Percentiles rank a stretch among this genome's conserved stretches.
These are phyloP conservation scores for Candida taoyuanica DNA, from an alignment of 805 yeast species.

Conservation along the genomic window DNA sequence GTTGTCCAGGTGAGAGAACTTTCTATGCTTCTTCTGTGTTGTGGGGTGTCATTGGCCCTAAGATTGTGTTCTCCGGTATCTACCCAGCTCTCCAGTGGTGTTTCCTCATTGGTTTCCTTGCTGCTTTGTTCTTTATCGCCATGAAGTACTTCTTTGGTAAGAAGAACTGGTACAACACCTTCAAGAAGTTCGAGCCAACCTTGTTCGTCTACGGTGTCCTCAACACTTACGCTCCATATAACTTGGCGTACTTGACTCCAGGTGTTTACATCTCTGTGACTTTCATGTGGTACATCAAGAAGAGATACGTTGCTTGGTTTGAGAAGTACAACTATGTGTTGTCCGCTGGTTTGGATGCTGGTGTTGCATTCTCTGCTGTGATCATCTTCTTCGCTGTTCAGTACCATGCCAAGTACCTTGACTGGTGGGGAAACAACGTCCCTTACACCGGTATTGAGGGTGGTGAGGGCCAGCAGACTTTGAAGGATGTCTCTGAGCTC, in stretches of 20 bases:
- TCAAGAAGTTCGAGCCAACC: slow-evolving; percentile 40
- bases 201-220: slow-evolving; percentile 47
- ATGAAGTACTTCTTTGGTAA: slow-evolving; percentile 25
- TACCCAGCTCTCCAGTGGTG: slow-evolving; percentile 63
- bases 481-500: slow-evolving; percentile 11
- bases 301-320: slow-evolving; percentile 50
- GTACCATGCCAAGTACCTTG: slow-evolving; percentile 37
- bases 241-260: slow-evolving; percentile 35
- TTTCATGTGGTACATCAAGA: slow-evolving; percentile 40
- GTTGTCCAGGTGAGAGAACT: slow-evolving; percentile 37
- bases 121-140: slow-evolving; percentile 29
- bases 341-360: slow-evolving; percentile 54
- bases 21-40: slow-evolving; percentile 38
- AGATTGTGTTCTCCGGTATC: slow-evolving; percentile 48
- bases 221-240: slow-evolving; percentile 45
- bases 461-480: slow-evolving; percentile 24
- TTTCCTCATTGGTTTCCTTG: slow-evolving; percentile 50
- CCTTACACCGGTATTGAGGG: slow-evolving; percentile 35
- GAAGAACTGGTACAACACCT: slow-evolving; percentile 5
- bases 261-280: slow-evolving; percentile 29
- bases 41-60: slow-evolving; percentile 55
- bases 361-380: slow-evolving; percentile 53
- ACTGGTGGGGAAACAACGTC: slow-evolving; percentile 68
- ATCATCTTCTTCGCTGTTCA: slow-evolving; percentile 48
- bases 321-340: slow-evolving; percentile 45